phyloP scores from a whole-genome alignment of 2,329 filamentous ascomycete genomes.

The Fusarium sp. region DNA sequence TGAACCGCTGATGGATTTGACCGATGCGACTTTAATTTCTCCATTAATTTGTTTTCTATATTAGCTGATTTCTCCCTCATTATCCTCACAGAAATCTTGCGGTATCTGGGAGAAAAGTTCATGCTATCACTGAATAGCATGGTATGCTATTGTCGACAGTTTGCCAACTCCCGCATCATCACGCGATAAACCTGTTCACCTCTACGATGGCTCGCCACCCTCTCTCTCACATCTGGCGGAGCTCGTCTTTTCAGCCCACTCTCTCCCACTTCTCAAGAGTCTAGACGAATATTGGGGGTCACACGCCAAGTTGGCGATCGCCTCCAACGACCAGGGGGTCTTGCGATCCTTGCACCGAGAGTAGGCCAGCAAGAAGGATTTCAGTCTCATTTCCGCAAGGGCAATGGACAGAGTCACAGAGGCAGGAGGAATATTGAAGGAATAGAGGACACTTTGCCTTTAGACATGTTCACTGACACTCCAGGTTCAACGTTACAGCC shows the following conservation, averaged over 20 bases:
- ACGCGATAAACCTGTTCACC: constrained; percentile 14
- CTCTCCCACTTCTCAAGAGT: constrained; percentile 25
- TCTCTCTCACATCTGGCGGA: constrained; percentile 34
- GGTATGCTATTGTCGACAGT: constrained; percentile 1
- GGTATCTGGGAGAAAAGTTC: constrained; percentile 10
- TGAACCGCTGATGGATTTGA: constrained; percentile 25
- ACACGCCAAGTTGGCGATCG: constrained; percentile 32
- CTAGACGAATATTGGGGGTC: constrained; percentile 37
- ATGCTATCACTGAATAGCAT: constrained; percentile 14
- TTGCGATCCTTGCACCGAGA: constrained; percentile 26
- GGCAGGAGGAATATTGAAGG: constrained; percentile 4
- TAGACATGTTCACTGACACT: neutral
- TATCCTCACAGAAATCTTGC: constrained; percentile 1
- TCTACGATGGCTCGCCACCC: constrained; percentile 23
- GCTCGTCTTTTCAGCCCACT: constrained; percentile 26
- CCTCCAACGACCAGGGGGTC: constrained; percentile 33
- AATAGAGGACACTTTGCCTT: constrained; percentile 25
- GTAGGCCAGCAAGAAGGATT: neutral
- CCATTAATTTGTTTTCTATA: constrained; percentile 23
- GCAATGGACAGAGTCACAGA: neutral
- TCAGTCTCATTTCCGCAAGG: constrained; percentile 3
- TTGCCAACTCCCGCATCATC: constrained; percentile 13
- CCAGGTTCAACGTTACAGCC: constrained; percentile 8
- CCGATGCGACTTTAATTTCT: constrained; percentile 27
- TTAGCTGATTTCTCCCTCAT: constrained; percentile 3